Evolutionary conservation across 2,329 filamentous ascomycete genomes (phyloP).

Genomic region (Bipolaris sorokiniana): DNA sequence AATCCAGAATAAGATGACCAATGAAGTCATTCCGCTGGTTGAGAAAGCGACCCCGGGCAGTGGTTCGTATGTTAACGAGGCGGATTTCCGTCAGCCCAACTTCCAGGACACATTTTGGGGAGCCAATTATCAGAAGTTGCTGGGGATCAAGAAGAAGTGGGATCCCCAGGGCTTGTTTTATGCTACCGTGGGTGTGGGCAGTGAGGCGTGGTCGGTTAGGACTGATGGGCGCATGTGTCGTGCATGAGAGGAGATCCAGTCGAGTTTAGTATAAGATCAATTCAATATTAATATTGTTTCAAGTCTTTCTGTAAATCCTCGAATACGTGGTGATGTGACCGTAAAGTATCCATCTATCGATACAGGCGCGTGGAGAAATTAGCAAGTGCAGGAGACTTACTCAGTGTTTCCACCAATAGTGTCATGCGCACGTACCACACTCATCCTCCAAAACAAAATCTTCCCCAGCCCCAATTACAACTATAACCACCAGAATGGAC

Average conservation of each 20-base stretch:
- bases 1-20: constrained; percentile 26
- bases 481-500: too few relatives aligned
- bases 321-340: too few relatives aligned
- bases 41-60: constrained; percentile 26
- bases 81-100: constrained; percentile 28
- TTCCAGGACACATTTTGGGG: constrained; percentile 35
- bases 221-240: constrained; percentile 25
- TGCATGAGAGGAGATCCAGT: neutral
- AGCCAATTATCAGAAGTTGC: constrained; percentile 30
- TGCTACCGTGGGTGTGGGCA: constrained; percentile 35
- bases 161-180: constrained; percentile 41
- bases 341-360: too few relatives aligned
- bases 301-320: too few relatives aligned
- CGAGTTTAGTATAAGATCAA: too few relatives aligned
- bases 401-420: too few relatives aligned
- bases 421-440: too few relatives aligned
- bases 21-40: constrained; percentile 24
- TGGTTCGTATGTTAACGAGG: constrained; percentile 38
- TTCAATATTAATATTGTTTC: too few relatives aligned
- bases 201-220: constrained; percentile 30
- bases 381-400: too few relatives aligned
- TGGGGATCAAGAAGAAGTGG: constrained; percentile 37
- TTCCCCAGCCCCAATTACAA: too few relatives aligned
- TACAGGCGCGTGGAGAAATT: too few relatives aligned
- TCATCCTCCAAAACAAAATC: too few relatives aligned